Evolutionary conservation across 768 basidiomycete genomes (phyloP).

Genomic region (Asterophora lycoperdoides): DNA sequence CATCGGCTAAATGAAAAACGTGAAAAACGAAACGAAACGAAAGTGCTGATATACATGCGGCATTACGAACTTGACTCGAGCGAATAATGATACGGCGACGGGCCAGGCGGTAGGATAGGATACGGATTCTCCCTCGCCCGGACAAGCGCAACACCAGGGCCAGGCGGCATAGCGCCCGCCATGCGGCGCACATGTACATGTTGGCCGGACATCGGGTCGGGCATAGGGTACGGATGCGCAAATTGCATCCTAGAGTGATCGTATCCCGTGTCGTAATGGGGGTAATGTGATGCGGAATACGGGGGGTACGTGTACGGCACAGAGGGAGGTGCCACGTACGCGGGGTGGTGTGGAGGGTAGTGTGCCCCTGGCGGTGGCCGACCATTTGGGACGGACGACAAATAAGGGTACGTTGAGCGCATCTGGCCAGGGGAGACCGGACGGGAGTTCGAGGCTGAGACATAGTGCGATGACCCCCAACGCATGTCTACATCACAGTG

Average conservation of each 20-base stretch:
- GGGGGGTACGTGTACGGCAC: conserved; percentile 16
- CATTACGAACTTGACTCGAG: conserved; percentile 7
- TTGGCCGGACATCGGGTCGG: not conserved
- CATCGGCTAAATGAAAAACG: not conserved
- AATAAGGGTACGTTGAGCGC: conserved; percentile 5
- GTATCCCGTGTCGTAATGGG: conserved; percentile 7
- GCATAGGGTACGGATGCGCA: conserved; percentile 4
- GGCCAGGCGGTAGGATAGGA: conserved; percentile 14
- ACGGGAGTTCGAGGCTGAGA: not conserved
- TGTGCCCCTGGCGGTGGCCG: conserved; percentile 2
- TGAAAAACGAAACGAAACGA: not conserved
- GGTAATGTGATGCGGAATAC: conserved; percentile 15
- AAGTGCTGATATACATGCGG: not conserved
- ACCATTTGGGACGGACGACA: conserved; percentile 4
- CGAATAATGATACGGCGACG: conserved; percentile 18
- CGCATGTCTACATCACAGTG: not conserved
- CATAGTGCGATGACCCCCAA: not conserved
- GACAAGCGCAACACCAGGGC: conserved; percentile 3
- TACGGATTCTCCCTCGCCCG: conserved; percentile 16
- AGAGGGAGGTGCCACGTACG: conserved; percentile 5
- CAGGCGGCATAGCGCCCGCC: conserved; percentile 4
- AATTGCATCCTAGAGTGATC: not conserved
- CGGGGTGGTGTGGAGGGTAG: conserved; percentile 8
- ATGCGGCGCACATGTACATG: not conserved
- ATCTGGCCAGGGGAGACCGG: conserved; percentile 9